phyloP scores from a whole-genome alignment of 345 rosid genomes.

The Ceriops tagal region DNA sequence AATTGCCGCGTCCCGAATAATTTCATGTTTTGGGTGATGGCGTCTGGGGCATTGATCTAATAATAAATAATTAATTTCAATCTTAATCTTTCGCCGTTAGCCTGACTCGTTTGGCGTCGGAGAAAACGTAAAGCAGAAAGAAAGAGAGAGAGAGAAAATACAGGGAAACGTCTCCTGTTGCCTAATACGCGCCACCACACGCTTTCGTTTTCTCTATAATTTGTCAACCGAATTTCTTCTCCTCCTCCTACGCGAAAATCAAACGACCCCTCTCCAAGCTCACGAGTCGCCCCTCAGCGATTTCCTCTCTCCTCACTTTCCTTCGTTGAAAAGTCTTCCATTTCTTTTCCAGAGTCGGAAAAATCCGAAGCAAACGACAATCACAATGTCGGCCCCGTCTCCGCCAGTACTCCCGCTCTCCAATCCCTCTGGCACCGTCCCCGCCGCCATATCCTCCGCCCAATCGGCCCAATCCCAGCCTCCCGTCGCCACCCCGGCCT shows the following conservation, averaged over 20 bases:
- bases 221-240: too few species aligned
- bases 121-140: slow-evolving; percentile 3
- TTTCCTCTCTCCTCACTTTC: neutral
- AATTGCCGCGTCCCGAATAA: too few species aligned
- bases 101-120: too few species aligned
- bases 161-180: neutral
- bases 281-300: neutral
- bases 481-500: slow-evolving; percentile 46
- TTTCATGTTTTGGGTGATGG: too few species aligned
- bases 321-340: neutral
- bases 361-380: neutral
- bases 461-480: slow-evolving; percentile 27
- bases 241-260: neutral
- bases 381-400: slow-evolving; percentile 32
- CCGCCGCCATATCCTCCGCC: slow-evolving; percentile 13
- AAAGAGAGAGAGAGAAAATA: too few species aligned
- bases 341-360: neutral
- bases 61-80: too few species aligned
- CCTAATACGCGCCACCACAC: too few species aligned
- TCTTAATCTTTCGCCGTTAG: too few species aligned
- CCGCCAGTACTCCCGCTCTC: slow-evolving; percentile 47
- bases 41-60: too few species aligned
- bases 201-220: too few species aligned
- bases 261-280: too few species aligned
- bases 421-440: slow-evolving; percentile 10